These are phyloP conservation scores for Rehmannia glutinosa DNA, from an alignment of 257 asterid species.

Conservation along the genomic window DNA sequence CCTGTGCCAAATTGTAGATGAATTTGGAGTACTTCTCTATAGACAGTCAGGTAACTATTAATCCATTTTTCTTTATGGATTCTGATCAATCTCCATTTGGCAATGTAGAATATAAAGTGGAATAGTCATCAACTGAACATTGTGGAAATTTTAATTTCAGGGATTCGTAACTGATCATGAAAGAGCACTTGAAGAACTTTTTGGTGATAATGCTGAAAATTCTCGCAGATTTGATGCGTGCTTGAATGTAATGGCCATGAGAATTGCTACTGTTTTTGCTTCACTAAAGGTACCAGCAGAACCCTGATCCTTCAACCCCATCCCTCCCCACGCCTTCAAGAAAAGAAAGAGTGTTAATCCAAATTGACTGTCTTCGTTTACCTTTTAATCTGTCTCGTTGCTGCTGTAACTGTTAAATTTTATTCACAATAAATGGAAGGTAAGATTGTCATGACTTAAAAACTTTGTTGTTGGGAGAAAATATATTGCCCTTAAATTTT, in stretches of 20 bases:
- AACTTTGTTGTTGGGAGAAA: too few relatives aligned
- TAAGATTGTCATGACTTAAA: not conserved
- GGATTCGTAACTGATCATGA: slow-evolving; percentile 93
- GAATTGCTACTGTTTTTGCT: slow-evolving; percentile 95
- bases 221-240: slow-evolving; percentile 53
- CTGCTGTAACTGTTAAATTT: too few relatives aligned
- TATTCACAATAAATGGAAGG: too few relatives aligned
- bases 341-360: not conserved
- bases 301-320: slow-evolving; percentile 11
- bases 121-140: slow-evolving; percentile 1
- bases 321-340: too few relatives aligned
- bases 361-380: not conserved
- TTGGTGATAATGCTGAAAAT: slow-evolving; percentile 60
- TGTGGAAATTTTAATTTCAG: slow-evolving; percentile 36
- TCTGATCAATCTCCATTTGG: slow-evolving; percentile 13
- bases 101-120: slow-evolving; percentile 12
- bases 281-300: slow-evolving; percentile 70
- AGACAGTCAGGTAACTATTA: slow-evolving; percentile 73
- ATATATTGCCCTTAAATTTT: too few relatives aligned
- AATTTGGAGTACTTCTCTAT: slow-evolving; percentile 88
- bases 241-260: slow-evolving; percentile 70
- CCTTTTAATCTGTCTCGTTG: too few relatives aligned
- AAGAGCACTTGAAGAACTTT: slow-evolving; percentile 82
- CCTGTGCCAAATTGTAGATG: slow-evolving; percentile 55
- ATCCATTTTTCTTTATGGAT: slow-evolving; percentile 14